Base-by-base conservation (phyloP, 768 basidiomycete species). In the Tulasnella calospora region DNA sequence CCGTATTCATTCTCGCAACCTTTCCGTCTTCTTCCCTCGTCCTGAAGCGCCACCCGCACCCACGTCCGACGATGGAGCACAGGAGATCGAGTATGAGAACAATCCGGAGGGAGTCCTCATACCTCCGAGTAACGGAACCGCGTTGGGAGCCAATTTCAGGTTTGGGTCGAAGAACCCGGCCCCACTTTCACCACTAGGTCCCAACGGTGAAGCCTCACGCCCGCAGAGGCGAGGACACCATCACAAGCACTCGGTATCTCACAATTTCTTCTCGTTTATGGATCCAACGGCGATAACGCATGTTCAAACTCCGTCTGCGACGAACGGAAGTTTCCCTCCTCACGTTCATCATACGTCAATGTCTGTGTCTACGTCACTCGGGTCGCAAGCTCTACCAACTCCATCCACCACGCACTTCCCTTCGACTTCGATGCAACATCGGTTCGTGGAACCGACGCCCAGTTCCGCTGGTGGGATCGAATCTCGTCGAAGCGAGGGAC, bases 261-360 rank as follows among this genome's bases (percentile, higher is more conserved):
- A 98, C 83, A 95, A 94, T 82, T 96, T 98, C 85, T 97, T 97
- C 85, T 95, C 95, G 0, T 98, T 98, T 83, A 91, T 98, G 61
- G 95, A 96, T 81, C 95, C 95, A 1, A 27, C 79, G 79, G 21
- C 81, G 79, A 71, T 27, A n/a, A 30, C 57, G 46, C 46, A 47
- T 3, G 46, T 47, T 19, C 71, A 40, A 40, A 27, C 71, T 9
- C 36, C 36, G 1, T n/a, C 36, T 3, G 44, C 44, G 35, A 46
- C 71, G 21, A 40, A 46, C 36, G 71, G 36, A 21, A 44, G 47
- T n/a, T 74, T 36, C 73, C 35, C 41, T 15, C 41, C 9, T 0
- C 40, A 41, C 6, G 46, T 38, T 3, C 71, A 71, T 9, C 71
- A 38, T 1, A 23, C 71, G 35, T 23, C 71, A 9, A 21, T 36